Evolutionary conservation across 805 yeast genomes (phyloP), one percentile per base, ranked within the genome.

Genomic region (Candida morakotiae): DNA sequence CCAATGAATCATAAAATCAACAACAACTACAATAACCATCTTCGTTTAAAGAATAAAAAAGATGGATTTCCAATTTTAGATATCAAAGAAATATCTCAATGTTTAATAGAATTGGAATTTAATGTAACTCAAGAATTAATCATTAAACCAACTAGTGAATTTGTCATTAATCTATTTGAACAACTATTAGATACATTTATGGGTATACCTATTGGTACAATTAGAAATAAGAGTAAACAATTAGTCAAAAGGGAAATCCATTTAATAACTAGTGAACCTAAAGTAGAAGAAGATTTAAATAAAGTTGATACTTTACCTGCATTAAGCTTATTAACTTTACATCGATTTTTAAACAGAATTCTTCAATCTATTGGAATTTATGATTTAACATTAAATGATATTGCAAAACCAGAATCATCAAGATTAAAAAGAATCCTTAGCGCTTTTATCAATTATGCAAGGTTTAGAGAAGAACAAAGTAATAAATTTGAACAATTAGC

Each of bases 391-490:
- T 65, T 87, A 35, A 68, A 75, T 62, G 96, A 88, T 60, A 64
- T 88, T 21, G 67, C 76, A 41, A 79, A 78, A 46, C 96, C 96
- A 0, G 95, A 87, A n/a, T 66, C 84, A 0, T 59, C 56, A 25
- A 66, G 95, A 40, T 68, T 77, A 1, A 64, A 79, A 43, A 64
- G 91, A 32, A 68, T 87, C 14, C 58, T 87, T 19, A 86, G 95
- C 53, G 93, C 93, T 1, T 79, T 87, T 34, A 83, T 87, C 17
- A 88, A 88, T 55, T 88, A 77, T 67, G 94, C 94, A 1, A 64
- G 91, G 39, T 87, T 84, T 51, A 71, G 95, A 46, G 94, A 86
- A 48, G 87, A 81, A 45, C 79, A 84, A 41, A 73, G 81, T 55
- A 71, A 67, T 17, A 88, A 83, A 46, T 80, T 84, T 51, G 87